Evolutionary conservation across 2,329 filamentous ascomycete genomes (phyloP).

Genomic region (Rhinocladiella mackenziei): DNA sequence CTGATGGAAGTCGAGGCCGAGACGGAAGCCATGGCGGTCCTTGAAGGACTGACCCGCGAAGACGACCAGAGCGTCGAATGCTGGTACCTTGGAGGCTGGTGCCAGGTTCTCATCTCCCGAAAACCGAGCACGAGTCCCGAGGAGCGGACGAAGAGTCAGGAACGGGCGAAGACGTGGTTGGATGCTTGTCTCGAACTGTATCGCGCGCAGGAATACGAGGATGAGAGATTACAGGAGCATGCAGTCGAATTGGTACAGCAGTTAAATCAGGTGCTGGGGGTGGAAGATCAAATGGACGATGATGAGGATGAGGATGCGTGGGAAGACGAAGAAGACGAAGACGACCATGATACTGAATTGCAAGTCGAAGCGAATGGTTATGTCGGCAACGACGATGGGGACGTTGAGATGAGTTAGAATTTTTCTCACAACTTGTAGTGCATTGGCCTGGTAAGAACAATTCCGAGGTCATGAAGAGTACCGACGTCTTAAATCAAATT

Average conservation of each 20-base stretch:
- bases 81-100: conserved; percentile 97
- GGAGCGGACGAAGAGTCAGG: conserved; percentile 36
- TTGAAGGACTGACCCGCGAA: conserved; percentile 78
- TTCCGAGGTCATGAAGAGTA: too few relatives aligned
- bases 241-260: conserved; percentile 44
- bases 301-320: conserved; percentile 52
- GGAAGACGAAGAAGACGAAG: conserved; percentile 55
- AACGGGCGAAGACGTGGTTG: conserved; percentile 68
- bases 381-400: conserved; percentile 13
- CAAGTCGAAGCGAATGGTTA: conserved; percentile 13
- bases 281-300: conserved; percentile 54
- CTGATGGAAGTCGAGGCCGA: conserved; percentile 89
- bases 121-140: conserved; percentile 42
- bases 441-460: too few relatives aligned
- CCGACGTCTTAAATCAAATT: too few relatives aligned
- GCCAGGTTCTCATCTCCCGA: conserved; percentile 65
- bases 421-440: too few relatives aligned
- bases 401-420: conserved; percentile 23
- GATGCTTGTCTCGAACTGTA: conserved; percentile 78
- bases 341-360: conserved; percentile 41
- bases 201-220: conserved; percentile 68
- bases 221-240: conserved; percentile 45
- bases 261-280: conserved; percentile 62
- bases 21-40: conserved; percentile 74
- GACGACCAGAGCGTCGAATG: conserved; percentile 93